Evolutionary conservation across 345 rosid species (phyloP), one percentile per base, ranked within the genome.

Genomic region (Aethionema arabicum): DNA sequence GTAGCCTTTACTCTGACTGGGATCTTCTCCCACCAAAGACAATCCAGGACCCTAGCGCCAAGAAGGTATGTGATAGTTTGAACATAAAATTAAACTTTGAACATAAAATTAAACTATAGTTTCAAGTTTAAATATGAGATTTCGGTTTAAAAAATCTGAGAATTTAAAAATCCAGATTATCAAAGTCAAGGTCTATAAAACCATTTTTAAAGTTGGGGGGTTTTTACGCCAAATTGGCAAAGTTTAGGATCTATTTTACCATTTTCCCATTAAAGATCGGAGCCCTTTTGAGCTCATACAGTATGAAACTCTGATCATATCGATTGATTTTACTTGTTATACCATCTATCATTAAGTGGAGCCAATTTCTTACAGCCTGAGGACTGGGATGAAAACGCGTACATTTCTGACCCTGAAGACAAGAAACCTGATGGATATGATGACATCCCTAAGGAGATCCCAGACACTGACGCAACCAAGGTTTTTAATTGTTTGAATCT

Each of bases 341-440:
- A n/a, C n/a, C 6, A 37, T 13, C 14, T 14, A 65, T 35, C 53
- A 21, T 35, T n/a, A 6, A 7, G 11, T 33, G 53, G 37, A 53
- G 11, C 16, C 32, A 61, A 11, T 43, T n/a, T 14, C 52, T 53
- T 41, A 53, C 82, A 93, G 99, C 99, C 97, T 32, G 97, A 88
- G 80, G 97, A 95, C 71, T 95, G 99, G 97, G 97, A 90, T 31
- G 99, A 86, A 60, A 78, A 84, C 64, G 97, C 90, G 62, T 90
- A 74, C 48, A 95, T 90, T 74, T 52, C 93, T 14, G 99, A 95
- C 45, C 97, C 99, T 2, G 97, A 90, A 79, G 99, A 93, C 64
- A 79, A 74, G 74, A 93, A 93, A 69, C 97, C 99, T 43, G 97
- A 86, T 81, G 99, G 97, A 5, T 90, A 93, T 56, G 99, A 93